Evolutionary conservation across 768 basidiomycete species (phyloP).

Genomic region (Russula emetica): DNA sequence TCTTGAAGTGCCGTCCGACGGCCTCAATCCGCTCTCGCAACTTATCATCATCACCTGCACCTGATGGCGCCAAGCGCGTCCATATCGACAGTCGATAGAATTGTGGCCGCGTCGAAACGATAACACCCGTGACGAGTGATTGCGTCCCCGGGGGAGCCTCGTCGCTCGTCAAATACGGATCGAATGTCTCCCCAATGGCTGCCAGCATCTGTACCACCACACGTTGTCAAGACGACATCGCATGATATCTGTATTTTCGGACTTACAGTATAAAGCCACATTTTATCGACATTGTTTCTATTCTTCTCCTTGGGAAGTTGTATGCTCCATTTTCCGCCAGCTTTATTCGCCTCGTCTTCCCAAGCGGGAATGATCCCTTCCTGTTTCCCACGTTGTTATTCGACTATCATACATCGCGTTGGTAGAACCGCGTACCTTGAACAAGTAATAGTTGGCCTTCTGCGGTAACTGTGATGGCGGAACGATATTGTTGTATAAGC

Average conservation of each 20-base stretch:
- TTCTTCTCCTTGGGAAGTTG: constrained; percentile 97
- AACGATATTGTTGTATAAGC: constrained; percentile 95
- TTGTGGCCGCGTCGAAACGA: constrained; percentile 88
- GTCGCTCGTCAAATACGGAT: constrained; percentile 64
- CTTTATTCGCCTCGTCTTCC: constrained; percentile 96
- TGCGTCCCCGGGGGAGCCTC: constrained; percentile 43
- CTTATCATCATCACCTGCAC: constrained; percentile 43
- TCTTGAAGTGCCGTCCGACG: constrained; percentile 90
- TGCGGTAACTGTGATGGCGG: constrained; percentile 88
- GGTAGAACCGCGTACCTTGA: constrained; percentile 64
- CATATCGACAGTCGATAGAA: constrained; percentile 98
- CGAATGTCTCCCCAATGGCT: constrained; percentile 98
- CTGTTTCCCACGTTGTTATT: constrained; percentile 38
- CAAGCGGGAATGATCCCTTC: constrained; percentile 96
- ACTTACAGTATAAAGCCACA: constrained; percentile 95
- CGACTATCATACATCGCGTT: background rate
- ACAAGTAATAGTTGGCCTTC: constrained; percentile 99
- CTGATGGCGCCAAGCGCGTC: constrained; percentile 78
- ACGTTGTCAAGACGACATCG: background rate
- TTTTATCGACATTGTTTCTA: constrained; percentile 74
- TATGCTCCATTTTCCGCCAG: constrained; percentile 98
- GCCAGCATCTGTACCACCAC: constrained; percentile 79
- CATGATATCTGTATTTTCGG: constrained; percentile 23
- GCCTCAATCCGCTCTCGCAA: constrained; percentile 78
- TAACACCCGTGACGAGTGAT: constrained; percentile 74